Evolutionary conservation across 2,329 filamentous ascomycete species (phyloP).

Genomic region (Berkeleyomyces rouxiae): DNA sequence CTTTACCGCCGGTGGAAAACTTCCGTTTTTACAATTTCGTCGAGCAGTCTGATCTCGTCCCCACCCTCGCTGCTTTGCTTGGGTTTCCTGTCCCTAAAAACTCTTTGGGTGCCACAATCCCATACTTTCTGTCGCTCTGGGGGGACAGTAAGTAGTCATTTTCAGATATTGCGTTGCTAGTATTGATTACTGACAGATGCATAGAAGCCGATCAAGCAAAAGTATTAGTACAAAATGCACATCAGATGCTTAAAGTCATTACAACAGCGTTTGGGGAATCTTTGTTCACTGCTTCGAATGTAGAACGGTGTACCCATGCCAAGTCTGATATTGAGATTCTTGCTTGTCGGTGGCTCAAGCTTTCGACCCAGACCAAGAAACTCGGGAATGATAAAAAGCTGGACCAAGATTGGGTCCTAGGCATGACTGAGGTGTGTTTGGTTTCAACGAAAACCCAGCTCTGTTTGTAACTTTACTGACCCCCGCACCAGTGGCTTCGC

Average conservation of each 20-base stretch:
- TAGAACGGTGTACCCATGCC: not conserved
- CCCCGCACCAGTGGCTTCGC: slow-evolving; percentile 38
- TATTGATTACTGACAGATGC: slow-evolving; percentile 15
- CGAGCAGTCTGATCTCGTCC: slow-evolving; percentile 89
- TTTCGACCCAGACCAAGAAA: slow-evolving; percentile 12
- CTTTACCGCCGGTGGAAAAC: slow-evolving; percentile 44
- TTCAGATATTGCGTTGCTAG: not conserved
- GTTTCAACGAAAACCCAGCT: not conserved
- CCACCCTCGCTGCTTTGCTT: slow-evolving; percentile 71
- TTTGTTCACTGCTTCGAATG: slow-evolving; percentile 17
- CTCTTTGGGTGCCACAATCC: slow-evolving; percentile 73
- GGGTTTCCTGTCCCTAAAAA: slow-evolving; percentile 82
- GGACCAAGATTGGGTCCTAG: slow-evolving; percentile 1
- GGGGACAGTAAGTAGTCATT: slow-evolving; percentile 31
- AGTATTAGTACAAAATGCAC: slow-evolving; percentile 61
- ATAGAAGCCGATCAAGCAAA: slow-evolving; percentile 39
- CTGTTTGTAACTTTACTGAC: not conserved
- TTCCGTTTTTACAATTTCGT: slow-evolving; percentile 72
- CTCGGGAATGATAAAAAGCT: not conserved
- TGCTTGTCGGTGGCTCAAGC: slow-evolving; percentile 48
- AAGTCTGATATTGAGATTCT: slow-evolving; percentile 35
- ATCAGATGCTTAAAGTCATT: slow-evolving; percentile 64
- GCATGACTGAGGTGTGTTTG: slow-evolving; percentile 3
- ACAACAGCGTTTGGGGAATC: slow-evolving; percentile 48
- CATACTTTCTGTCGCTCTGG: slow-evolving; percentile 68